Conservation (phyloP, 768 basidiomycete genomes). For the Piloderma croceum region DNA sequence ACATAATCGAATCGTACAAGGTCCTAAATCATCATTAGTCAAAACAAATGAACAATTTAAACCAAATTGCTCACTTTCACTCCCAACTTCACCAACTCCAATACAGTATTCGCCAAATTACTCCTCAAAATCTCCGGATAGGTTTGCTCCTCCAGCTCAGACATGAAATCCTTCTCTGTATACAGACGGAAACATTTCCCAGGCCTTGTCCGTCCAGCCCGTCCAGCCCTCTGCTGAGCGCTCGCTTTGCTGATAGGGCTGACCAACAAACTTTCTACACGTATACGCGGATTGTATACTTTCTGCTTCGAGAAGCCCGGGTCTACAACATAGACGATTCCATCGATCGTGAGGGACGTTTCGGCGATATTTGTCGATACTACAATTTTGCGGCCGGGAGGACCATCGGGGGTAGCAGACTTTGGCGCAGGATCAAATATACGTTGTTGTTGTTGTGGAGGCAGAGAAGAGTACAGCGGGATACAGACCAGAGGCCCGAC, state of each 20-base stretch:
- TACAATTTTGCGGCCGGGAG: slow-evolving; percentile 89
- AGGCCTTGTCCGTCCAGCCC: slow-evolving; percentile 91
- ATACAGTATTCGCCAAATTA: slow-evolving; percentile 88
- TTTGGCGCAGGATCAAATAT: slow-evolving; percentile 90
- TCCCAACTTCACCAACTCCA: slow-evolving; percentile 92
- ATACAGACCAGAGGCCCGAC: slow-evolving; percentile 88
- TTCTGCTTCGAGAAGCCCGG: slow-evolving; percentile 98
- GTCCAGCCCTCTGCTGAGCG: slow-evolving; percentile 92
- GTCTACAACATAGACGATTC: slow-evolving; percentile 99
- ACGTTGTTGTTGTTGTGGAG: slow-evolving; percentile 89
- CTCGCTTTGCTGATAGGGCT: slow-evolving; percentile 96
- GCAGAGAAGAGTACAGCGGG: slow-evolving; percentile 92
- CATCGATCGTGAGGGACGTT: slow-evolving; percentile 95
- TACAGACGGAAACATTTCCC: slow-evolving; percentile 97
- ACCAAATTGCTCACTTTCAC: slow-evolving; percentile 57
- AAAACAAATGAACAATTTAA: slow-evolving; percentile 2
- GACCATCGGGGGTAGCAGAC: slow-evolving; percentile 54
- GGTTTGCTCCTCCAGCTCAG: slow-evolving; percentile 93
- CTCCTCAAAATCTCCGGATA: slow-evolving; percentile 93
- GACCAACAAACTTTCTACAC: slow-evolving; percentile 90
- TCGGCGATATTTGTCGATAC: slow-evolving; percentile 97
- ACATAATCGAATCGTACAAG: slow-evolving; percentile 85
- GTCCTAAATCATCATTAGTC: slow-evolving; percentile 43
- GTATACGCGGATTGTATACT: slow-evolving; percentile 95
- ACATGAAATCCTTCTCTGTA: slow-evolving; percentile 96